Conservation (phyloP, 768 basidiomycete species). For the Leccinum longicurvipes region DNA sequence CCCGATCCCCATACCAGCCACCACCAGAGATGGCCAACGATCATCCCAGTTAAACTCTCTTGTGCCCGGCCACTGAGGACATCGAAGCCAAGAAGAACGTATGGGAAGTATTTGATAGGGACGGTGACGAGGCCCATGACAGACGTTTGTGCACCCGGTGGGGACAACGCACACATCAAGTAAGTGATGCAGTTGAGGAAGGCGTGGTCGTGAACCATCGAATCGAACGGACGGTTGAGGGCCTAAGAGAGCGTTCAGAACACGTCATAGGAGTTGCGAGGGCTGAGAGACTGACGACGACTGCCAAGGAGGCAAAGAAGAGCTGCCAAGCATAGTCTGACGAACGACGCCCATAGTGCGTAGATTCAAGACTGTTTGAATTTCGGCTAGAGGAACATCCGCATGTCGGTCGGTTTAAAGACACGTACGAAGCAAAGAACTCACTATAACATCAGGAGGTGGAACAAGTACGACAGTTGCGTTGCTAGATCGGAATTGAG, state of each 20-base stretch:
- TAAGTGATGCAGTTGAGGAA: constrained; percentile 68
- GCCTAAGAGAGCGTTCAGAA: constrained; percentile 26
- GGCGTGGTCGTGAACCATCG: constrained; percentile 58
- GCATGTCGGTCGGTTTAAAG: neutral
- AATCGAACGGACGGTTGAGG: constrained; percentile 59
- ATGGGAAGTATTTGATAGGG: constrained; percentile 72
- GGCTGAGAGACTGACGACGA: constrained; percentile 50
- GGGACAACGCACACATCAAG: constrained; percentile 62
- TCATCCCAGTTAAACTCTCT: constrained; percentile 59
- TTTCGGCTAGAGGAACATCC: constrained; percentile 48
- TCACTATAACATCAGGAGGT: constrained; percentile 43
- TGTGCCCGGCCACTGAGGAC: constrained; percentile 63
- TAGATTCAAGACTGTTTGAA: constrained; percentile 59
- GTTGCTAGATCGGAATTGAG: constrained; percentile 18
- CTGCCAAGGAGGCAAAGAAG: constrained; percentile 47
- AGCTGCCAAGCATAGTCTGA: constrained; percentile 80
- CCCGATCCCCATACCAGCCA: constrained; percentile 59
- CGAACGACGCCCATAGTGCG: constrained; percentile 54
- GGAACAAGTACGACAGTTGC: constrained; percentile 37
- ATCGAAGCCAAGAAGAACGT: constrained; percentile 70
- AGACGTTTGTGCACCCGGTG: constrained; percentile 64
- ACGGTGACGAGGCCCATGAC: constrained; percentile 77
- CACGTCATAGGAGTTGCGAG: neutral
- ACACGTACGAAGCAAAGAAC: constrained; percentile 5
- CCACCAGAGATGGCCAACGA: constrained; percentile 83